Evolutionary conservation across 2,329 filamentous ascomycete genomes (phyloP).

Genomic region (Aspergillus caelatus): DNA sequence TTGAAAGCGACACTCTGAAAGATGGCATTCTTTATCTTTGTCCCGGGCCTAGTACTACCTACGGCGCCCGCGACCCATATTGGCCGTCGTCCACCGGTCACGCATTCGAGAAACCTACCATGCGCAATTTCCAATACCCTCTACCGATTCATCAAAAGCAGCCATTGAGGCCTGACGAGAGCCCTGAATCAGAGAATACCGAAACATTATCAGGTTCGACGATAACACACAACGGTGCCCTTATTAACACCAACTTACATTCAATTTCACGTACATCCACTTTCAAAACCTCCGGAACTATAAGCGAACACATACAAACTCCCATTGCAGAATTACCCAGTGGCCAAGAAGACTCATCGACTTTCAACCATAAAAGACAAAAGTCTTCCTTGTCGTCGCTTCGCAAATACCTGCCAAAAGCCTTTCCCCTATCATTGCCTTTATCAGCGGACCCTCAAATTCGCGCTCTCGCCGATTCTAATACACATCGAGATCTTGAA

Average conservation of each 20-base stretch:
- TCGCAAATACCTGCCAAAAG: conserved; percentile 36
- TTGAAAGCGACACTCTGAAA: conserved; percentile 40
- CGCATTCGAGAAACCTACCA: conserved; percentile 29
- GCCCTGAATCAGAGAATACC: conserved; percentile 29
- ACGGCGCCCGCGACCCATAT: conserved; percentile 27
- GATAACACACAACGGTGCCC: conserved; percentile 26
- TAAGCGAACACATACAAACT: conserved; percentile 17
- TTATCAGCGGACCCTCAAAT: conserved; percentile 43
- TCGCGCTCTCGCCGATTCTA: conserved; percentile 35
- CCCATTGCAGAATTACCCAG: conserved; percentile 25
- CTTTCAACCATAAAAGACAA: conserved; percentile 30
- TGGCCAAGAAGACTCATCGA: conserved; percentile 24
- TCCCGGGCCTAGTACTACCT: conserved; percentile 37
- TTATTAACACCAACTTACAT: conserved; percentile 23
- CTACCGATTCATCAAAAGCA: conserved; percentile 32
- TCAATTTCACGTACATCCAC: conserved; percentile 38
- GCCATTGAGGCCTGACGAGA: conserved; percentile 34
- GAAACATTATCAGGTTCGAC: conserved; percentile 35
- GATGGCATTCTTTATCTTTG: conserved; percentile 43
- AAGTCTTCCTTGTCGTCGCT: conserved; percentile 41
- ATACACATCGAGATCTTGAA: conserved; percentile 29
- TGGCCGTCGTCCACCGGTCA: conserved; percentile 24
- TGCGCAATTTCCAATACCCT: conserved; percentile 37
- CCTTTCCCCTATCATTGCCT: conserved; percentile 31
- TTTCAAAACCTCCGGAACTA: conserved; percentile 26